Base-by-base conservation (phyloP, 192 early-diverging fungal genomes). In the Linnemannia elongata region DNA sequence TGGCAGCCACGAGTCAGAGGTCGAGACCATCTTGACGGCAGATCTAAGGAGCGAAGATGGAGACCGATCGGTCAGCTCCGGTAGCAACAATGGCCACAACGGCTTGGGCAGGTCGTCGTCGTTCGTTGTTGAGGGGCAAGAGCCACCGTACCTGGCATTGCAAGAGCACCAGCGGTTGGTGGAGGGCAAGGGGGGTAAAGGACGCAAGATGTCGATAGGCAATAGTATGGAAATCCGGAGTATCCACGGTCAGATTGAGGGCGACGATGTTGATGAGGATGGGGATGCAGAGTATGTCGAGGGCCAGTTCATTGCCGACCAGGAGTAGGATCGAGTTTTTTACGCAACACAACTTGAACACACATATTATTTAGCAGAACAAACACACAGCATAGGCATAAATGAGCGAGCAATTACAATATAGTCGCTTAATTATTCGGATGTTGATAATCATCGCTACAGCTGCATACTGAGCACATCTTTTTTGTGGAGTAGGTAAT, bases 281-380 rank as follows among this genome's bases (percentile, higher is more conserved):
- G 72, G 72, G 9, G 72, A 80, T 45, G 30, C 79, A 2, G 79
- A 75, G 44, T 81, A 75, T 75, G 33, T 81, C 33, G 72, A 81
- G 27, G 79, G 79, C 2, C 60, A 68, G 47, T 81, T 81, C 38
- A 69, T 81, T 33, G 73, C 41, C 6, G 72, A 81, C 22, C 70
- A 52, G 33, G 71, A 73, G 49, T 18, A 20, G 49, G 49, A 52
- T 22, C 22, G 49, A 52, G 44, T 52, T 20, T 5, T 18, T 22
- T 22, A 22, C 15, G 49, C 49, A 52, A 22, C 49, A 17, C 18
- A 44, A 44, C 12, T 10, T 44, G 44, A 15, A 10, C 10, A 45
- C 44, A 45, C 15, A 13, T 3, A 45, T 45, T 10, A 45, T 45
- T 72, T 41, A 39, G 45, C 22, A 44, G 10, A 22, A 47, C 24